These are phyloP conservation scores for Dichotomopilus funicola DNA, from an alignment of 2,329 filamentous ascomycete species.

Conservation along the genomic window DNA sequence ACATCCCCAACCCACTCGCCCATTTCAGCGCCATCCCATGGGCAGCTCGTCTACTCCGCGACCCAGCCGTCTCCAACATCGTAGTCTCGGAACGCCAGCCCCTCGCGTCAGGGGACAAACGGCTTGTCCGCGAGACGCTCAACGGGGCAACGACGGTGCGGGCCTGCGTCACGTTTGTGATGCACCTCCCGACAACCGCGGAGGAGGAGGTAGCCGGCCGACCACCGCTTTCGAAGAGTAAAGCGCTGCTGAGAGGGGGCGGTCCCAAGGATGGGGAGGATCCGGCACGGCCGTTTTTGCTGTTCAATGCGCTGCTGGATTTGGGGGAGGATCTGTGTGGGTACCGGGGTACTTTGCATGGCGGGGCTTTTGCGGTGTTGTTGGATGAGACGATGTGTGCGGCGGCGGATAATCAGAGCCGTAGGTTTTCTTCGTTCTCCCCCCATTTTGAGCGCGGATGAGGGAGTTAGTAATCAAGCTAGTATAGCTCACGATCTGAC, in stretches of 20 bases:
- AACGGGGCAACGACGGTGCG: slow-evolving; percentile 14
- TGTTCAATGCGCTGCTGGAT: slow-evolving; percentile 20
- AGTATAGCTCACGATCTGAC: neutral
- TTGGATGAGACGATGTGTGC: slow-evolving; percentile 21
- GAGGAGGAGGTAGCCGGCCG: neutral
- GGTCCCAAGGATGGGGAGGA: slow-evolving; percentile 12
- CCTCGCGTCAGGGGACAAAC: slow-evolving; percentile 14
- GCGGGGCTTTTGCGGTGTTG: slow-evolving; percentile 13
- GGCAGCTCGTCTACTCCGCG: slow-evolving; percentile 13
- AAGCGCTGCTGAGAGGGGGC: slow-evolving; percentile 8
- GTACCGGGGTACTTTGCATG: slow-evolving; percentile 15
- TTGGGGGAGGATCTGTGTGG: slow-evolving; percentile 18
- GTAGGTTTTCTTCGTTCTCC: slow-evolving; percentile 6
- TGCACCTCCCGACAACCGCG: no score
- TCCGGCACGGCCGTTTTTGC: slow-evolving; percentile 14
- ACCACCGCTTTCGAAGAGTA: slow-evolving; percentile 7
- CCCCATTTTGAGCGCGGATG: neutral
- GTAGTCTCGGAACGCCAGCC: slow-evolving; percentile 15
- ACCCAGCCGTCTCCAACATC: slow-evolving; percentile 11
- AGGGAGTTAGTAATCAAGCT: neutral
- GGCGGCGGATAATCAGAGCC: slow-evolving; percentile 12
- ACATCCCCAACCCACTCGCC: slow-evolving; percentile 16
- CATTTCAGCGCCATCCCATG: slow-evolving; percentile 20
- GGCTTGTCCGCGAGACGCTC: slow-evolving; percentile 12
- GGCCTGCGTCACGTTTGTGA: neutral